These are phyloP conservation scores for Lasiosphaeris hirsuta DNA, from an alignment of 495 filamentous ascomycete species.

Conservation along the genomic window DNA sequence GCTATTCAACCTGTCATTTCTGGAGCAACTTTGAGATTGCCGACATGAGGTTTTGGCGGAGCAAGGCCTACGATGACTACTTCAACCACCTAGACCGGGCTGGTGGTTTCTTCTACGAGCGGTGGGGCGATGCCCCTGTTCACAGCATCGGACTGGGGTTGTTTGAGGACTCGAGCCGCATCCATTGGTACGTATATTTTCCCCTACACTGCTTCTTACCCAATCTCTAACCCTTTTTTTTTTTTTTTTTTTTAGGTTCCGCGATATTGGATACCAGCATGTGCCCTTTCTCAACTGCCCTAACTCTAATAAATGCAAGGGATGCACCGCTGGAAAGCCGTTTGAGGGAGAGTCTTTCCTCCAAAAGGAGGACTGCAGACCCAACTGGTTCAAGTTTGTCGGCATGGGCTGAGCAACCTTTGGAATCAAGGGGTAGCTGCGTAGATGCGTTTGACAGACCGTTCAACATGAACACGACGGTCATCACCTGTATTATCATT, in stretches of 20 bases:
- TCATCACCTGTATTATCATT: constrained; percentile 4
- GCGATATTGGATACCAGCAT: constrained; percentile 97
- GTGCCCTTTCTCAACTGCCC: constrained; percentile 99
- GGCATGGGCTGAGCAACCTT: constrained; percentile 62
- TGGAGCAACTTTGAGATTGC: constrained; percentile 99
- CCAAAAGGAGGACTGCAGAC: constrained; percentile 88
- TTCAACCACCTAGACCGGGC: constrained; percentile 93
- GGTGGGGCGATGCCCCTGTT: constrained; percentile 98
- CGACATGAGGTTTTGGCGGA: constrained; percentile 92
- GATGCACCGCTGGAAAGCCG: constrained; percentile 79
- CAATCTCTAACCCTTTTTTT: constrained; percentile 10
- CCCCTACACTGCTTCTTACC: not conserved
- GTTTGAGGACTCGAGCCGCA: constrained; percentile 84
- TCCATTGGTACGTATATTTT: constrained; percentile 77
- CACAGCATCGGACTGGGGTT: constrained; percentile 93
- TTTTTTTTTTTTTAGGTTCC: constrained; percentile 66
- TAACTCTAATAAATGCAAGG: constrained; percentile 89
- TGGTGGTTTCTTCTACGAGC: constrained; percentile 97
- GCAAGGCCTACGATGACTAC: constrained; percentile 87
- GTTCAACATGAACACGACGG: not conserved
- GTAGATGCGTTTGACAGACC: not conserved
- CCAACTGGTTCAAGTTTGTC: constrained; percentile 94
- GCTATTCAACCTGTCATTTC: constrained; percentile 99
- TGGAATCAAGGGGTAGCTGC: not conserved
- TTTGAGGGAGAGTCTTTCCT: constrained; percentile 84